Base-by-base conservation (phyloP, 177 flowering plant genomes). In the Vitis hybrid region DNA sequence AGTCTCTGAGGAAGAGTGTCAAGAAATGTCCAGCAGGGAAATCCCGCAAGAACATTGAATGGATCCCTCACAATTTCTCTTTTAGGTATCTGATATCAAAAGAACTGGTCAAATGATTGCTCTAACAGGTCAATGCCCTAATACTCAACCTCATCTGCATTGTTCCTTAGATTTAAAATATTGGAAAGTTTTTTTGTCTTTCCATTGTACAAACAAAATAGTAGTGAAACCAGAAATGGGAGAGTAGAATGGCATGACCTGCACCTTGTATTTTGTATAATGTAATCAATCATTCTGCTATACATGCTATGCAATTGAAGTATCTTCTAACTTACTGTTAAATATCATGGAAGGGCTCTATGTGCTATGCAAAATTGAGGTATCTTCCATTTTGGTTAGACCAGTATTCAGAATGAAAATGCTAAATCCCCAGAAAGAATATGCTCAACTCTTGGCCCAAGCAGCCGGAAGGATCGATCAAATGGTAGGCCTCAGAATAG, bases 51-150 rank as follows among this genome's bases (percentile, higher is more conserved):
- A 82, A 21, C 84, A 81, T 96, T 5, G 97, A 93, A 59, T 93
- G 97, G 96, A 71, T 83, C 57, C 85, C 97, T 54, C 97, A 93
- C 78, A 92, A 87, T 70, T 93, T 91, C 70, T 59, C 82, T 57
- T 93, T 93, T 69, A 84, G 99, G 56, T 96, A 91, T 76, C 82
- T 96, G 68, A 78, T 96, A 67, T 77, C 89, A 12, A 95, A 86
- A 76, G 97, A 91, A 69, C 78, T 93, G n/a, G 85, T 81, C 1
- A 87, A 84, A 77, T 89, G 80, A 89, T 64, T 51, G 50, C 19
- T 52, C 23, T 17, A 4, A 18, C 6, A 23, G 32, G 64, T 63
- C 52, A 45, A 40, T 64, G 52, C 68, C 5, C 19, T 32, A 34
- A 32, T n/a, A 23, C 67, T 49, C 32, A 30, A 45, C 45, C 63